phyloP scores from a whole-genome alignment of 2,329 filamentous ascomycete species.

The Periconia sp. region DNA sequence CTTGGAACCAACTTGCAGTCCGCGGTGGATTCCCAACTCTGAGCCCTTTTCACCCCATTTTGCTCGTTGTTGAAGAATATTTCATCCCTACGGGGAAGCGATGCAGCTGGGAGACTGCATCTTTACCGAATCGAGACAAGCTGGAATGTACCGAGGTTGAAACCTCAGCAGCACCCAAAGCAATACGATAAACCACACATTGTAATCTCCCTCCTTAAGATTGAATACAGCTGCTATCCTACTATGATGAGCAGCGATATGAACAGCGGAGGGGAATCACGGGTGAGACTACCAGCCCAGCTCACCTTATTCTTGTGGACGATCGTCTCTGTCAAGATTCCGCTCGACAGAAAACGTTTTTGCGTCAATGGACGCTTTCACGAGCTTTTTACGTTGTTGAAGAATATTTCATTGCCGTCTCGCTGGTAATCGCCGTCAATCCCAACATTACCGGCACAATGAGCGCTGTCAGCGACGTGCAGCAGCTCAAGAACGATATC shows the following conservation, averaged over 20 bases:
- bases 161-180: conserved; percentile 52
- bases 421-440: not conserved
- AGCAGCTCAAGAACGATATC: conserved; percentile 29
- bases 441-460: conserved; percentile 11
- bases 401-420: too few relatives aligned
- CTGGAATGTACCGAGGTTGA: conserved; percentile 66
- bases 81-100: too few relatives aligned
- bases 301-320: too few relatives aligned
- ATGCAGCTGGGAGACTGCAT: conserved; percentile 71
- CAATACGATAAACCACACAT: conserved; percentile 42
- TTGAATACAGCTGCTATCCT: conserved; percentile 36
- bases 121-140: conserved; percentile 72
- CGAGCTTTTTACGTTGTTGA: too few relatives aligned
- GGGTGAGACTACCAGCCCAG: conserved; percentile 32
- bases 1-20: too few relatives aligned
- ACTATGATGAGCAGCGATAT: conserved; percentile 26
- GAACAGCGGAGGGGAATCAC: conserved; percentile 22
- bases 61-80: too few relatives aligned
- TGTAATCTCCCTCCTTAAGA: conserved; percentile 29
- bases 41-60: too few relatives aligned
- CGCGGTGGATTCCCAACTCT: too few relatives aligned
- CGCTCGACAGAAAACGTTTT: too few relatives aligned
- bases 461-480: conserved; percentile 27
- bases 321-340: too few relatives aligned
- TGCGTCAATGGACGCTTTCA: too few relatives aligned